A percentile compares a stretch with the other conserved stretches of the same genome.
Conservation (phyloP, 441 rosid species). For the Melastoma candidum region DNA sequence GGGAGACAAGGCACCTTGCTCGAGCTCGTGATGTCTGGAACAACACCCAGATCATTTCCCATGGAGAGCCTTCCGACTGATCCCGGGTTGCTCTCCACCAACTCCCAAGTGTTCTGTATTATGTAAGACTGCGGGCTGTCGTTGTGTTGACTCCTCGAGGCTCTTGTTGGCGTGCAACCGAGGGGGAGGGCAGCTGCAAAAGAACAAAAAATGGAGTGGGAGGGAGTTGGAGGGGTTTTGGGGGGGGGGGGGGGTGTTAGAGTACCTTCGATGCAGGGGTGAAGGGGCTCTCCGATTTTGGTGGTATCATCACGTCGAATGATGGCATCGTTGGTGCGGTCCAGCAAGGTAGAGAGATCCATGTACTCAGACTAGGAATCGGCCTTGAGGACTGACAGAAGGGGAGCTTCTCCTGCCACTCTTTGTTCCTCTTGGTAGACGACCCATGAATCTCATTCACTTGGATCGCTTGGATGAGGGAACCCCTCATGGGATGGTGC, state of each 20-base stretch:
- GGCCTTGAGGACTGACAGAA: conserved; percentile 42
- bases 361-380: conserved; percentile 66
- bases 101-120: conserved; percentile 19
- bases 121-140: conserved; percentile 37
- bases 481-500: conserved; percentile 57
- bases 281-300: conserved; percentile 45
- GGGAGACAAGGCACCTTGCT: too few relatives aligned
- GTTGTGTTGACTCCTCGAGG: conserved; percentile 51
- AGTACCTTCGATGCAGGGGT: conserved; percentile 65
- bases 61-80: conserved; percentile 10
- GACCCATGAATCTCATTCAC: conserved; percentile 38
- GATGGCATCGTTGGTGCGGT: conserved; percentile 51
- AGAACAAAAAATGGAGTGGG: not conserved
- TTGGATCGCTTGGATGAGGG: conserved; percentile 45
- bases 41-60: conserved; percentile 4
- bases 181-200: conserved; percentile 54
- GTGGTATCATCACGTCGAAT: conserved; percentile 47
- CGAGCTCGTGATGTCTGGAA: conserved; percentile 7
- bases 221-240: not conserved
- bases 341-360: conserved; percentile 43
- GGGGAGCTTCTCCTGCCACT: conserved; percentile 64
- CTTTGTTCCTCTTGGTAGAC: conserved; percentile 50
- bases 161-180: conserved; percentile 48
- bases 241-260: not conserved
- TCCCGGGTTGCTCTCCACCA: conserved; percentile 1